Evolutionary conservation across 495 filamentous ascomycete species (phyloP).

Genomic region (Collariella sp.): DNA sequence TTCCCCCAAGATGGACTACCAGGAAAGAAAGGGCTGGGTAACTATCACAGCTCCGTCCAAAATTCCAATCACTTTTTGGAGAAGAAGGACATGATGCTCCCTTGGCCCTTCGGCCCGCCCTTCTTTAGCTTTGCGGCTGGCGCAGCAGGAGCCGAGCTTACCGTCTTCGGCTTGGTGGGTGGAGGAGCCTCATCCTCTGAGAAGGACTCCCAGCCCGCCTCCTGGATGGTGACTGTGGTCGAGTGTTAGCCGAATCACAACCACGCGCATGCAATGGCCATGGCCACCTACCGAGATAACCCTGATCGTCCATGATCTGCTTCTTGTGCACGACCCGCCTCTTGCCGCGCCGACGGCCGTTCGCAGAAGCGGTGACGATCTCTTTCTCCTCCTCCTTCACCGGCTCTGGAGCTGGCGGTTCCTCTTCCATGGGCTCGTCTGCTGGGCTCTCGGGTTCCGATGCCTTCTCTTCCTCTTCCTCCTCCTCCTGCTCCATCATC

Average conservation of each 20-base stretch:
- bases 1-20: background rate
- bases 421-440: constrained; percentile 20
- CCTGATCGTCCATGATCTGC: constrained; percentile 83
- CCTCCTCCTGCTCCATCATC: constrained; percentile 85
- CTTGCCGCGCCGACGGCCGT: constrained; percentile 68
- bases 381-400: constrained; percentile 34
- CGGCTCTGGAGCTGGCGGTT: constrained; percentile 5
- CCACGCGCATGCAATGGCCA: background rate
- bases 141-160: constrained; percentile 15
- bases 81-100: constrained; percentile 94
- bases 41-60: background rate
- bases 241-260: constrained; percentile 8
- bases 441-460: constrained; percentile 49
- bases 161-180: constrained; percentile 40
- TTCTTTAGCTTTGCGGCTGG: constrained; percentile 48
- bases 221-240: constrained; percentile 74
- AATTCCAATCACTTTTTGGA: constrained; percentile 53
- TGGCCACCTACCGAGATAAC: constrained; percentile 67
- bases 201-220: constrained; percentile 88
- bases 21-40: background rate
- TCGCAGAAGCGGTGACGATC: constrained; percentile 45
- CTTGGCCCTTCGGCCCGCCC: constrained; percentile 54
- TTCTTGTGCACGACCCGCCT: constrained; percentile 84
- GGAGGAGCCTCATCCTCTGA: constrained; percentile 72
- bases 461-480: constrained; percentile 24